Percentiles rank a stretch among this genome's conserved stretches.
Evolutionary conservation across 2,329 filamentous ascomycete genomes (phyloP).

Genomic region (Blastomyces parvus): DNA sequence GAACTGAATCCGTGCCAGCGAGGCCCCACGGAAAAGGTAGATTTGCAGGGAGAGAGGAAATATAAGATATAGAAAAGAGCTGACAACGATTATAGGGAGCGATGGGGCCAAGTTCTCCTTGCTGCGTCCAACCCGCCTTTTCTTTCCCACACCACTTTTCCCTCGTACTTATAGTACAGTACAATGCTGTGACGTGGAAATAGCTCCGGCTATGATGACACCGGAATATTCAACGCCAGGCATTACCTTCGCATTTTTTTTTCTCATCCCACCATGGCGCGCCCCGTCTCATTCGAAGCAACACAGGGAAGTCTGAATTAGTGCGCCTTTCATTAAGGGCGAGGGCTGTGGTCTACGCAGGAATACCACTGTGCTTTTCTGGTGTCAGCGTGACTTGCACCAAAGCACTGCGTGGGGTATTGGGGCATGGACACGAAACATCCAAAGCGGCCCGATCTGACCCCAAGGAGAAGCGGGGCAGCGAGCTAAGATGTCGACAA

Average conservation of each 20-base stretch:
- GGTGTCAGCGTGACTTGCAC: slow-evolving; percentile 5
- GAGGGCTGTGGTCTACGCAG: background rate
- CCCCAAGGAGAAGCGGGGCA: slow-evolving; percentile 10
- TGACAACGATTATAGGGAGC: slow-evolving; percentile 5
- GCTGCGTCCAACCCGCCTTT: slow-evolving; percentile 3
- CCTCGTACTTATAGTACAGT: background rate
- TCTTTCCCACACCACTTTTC: slow-evolving; percentile 6
- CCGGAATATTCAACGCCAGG: slow-evolving; percentile 1
- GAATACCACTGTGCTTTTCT: background rate
- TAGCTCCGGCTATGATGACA: slow-evolving; percentile 3
- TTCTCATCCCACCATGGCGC: slow-evolving; percentile 2
- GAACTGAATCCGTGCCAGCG: slow-evolving; percentile 12
- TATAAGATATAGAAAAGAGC: slow-evolving; percentile 15
- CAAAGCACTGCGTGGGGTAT: background rate
- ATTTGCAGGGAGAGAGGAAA: slow-evolving; percentile 13
- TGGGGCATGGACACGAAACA: background rate
- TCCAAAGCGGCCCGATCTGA: slow-evolving; percentile 14
- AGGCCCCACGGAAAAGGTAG: slow-evolving; percentile 5
- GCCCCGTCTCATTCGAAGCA: slow-evolving; percentile 3
- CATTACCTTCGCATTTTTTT: background rate
- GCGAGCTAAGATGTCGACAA: slow-evolving; percentile 4
- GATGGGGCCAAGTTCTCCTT: background rate
- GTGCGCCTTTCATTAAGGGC: slow-evolving; percentile 1
- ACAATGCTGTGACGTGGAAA: slow-evolving; percentile 10
- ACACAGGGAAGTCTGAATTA: background rate